A percentile compares a stretch with the other conserved stretches of the same genome.
phyloP scores from a whole-genome alignment of 768 basidiomycete genomes.

The Coprinopsis marcescibilis region DNA sequence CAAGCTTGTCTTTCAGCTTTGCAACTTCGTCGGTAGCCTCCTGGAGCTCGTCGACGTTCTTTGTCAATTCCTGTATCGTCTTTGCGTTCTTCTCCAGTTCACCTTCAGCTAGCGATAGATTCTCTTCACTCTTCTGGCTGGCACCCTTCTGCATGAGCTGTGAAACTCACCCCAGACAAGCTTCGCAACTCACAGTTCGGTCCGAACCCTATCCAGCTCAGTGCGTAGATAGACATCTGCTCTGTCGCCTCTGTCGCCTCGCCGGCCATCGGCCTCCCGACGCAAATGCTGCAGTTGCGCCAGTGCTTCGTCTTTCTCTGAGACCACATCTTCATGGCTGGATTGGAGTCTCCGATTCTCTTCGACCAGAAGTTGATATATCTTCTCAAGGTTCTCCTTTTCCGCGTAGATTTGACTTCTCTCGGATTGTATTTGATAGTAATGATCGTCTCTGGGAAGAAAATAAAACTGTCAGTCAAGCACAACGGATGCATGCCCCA shows the following conservation, averaged over 20 bases:
- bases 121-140: conserved; percentile 94
- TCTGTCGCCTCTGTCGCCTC: conserved; percentile 63
- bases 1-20: conserved; percentile 86
- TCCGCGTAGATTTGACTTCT: conserved; percentile 71
- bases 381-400: conserved; percentile 82
- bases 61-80: conserved; percentile 65
- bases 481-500: not conserved
- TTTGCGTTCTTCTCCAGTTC: conserved; percentile 77
- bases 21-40: conserved; percentile 68
- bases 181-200: conserved; percentile 67
- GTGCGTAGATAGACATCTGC: conserved; percentile 70
- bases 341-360: conserved; percentile 74
- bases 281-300: conserved; percentile 54
- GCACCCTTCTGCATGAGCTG: conserved; percentile 18
- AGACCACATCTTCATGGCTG: conserved; percentile 65
- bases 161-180: conserved; percentile 1
- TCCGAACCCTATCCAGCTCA: conserved; percentile 76
- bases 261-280: conserved; percentile 50
- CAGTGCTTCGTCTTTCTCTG: conserved; percentile 75
- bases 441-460: conserved; percentile 74
- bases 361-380: conserved; percentile 68
- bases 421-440: conserved; percentile 80
- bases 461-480: not conserved
- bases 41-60: conserved; percentile 79
- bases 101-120: conserved; percentile 72